Evolutionary conservation across 2,329 filamentous ascomycete species (phyloP), one percentile per base, ranked within the genome.

Genomic region (Alternaria tenuissima): DNA sequence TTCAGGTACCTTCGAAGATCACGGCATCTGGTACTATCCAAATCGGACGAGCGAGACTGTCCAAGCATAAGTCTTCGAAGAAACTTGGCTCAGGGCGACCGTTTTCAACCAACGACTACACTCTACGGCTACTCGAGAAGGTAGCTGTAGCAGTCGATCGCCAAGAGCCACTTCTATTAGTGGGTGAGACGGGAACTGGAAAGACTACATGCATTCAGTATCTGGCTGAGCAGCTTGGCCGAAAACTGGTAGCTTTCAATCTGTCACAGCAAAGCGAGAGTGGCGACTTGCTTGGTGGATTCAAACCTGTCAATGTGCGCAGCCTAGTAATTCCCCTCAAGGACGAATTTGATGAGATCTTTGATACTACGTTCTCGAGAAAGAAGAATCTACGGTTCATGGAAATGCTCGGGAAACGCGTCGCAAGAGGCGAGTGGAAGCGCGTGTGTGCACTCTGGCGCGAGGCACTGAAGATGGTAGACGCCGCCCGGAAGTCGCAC

Each of bases 111-210:
- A 98, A 95, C 20, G 89, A 88, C 22, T 92, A 96, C 65, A 94
- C 94, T 0, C 88, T 92, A 65, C 88, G 90, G 63, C 84, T 97
- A 12, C 86, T 99, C 52, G 96, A 99, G 76, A 92, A 96, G 75
- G 91, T 98, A 56, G 89, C 92, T 1, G 89, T 92, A 38, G 91
- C 93, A 1, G 88, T 97, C 6, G 89, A 91, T 63, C 87, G 93
- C 70, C 87, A 88, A n/a, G 95, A 99, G 73, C 93, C 96, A 4
- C 87, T 97, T 1, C 82, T 99, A 18, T 87, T 99, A 28, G 95
- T 99, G n/a, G 95, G 95, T 74, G 95, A 99, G 81, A 99, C 95
- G 7, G 95, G 95, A 82, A 97, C 97, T 52, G 95, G 95, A 71
- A 99, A 99, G 80, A 99, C 95, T 0, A 97, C 95, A 0, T 91